These are phyloP conservation scores for Argentina anserina DNA, from an alignment of 306 rosid genomes.

Conservation along the genomic window DNA sequence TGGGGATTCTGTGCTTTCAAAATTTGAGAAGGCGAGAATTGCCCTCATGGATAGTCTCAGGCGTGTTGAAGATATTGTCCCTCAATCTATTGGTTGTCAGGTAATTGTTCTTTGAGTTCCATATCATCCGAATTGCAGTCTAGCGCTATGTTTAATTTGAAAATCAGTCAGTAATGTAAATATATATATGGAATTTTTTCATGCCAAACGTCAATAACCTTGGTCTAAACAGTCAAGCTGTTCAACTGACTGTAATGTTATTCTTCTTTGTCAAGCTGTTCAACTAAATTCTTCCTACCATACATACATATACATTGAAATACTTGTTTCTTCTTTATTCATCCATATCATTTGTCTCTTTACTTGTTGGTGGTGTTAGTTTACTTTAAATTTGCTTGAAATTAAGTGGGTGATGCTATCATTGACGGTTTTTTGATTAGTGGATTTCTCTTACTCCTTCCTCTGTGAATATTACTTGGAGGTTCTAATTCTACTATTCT, in stretches of 20 bases:
- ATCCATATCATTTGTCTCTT: neutral
- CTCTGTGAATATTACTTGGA: constrained; percentile 7
- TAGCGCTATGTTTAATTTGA: neutral
- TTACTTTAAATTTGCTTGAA: constrained; percentile 1
- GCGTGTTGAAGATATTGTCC: constrained; percentile 88
- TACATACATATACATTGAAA: too few relatives aligned
- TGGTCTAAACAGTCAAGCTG: neutral
- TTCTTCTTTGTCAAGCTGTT: neutral
- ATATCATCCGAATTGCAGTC: neutral
- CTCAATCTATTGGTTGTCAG: constrained; percentile 90
- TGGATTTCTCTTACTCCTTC: constrained; percentile 5
- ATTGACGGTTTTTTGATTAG: neutral
- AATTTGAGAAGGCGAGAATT: constrained; percentile 84
- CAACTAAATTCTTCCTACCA: too few relatives aligned
- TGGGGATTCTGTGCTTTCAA: constrained; percentile 82
- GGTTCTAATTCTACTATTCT: constrained; percentile 14
- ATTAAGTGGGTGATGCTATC: neutral
- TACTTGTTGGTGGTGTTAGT: too few relatives aligned
- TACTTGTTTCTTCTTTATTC: neutral
- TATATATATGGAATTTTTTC: neutral
- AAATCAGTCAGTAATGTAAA: neutral
- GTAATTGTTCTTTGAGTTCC: constrained; percentile 33
- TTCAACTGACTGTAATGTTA: neutral
- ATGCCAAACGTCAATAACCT: neutral
- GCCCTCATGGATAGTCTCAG: constrained; percentile 82